Evolutionary conservation across 768 basidiomycete genomes (phyloP).

Genomic region (Basidioascus undulatus): DNA sequence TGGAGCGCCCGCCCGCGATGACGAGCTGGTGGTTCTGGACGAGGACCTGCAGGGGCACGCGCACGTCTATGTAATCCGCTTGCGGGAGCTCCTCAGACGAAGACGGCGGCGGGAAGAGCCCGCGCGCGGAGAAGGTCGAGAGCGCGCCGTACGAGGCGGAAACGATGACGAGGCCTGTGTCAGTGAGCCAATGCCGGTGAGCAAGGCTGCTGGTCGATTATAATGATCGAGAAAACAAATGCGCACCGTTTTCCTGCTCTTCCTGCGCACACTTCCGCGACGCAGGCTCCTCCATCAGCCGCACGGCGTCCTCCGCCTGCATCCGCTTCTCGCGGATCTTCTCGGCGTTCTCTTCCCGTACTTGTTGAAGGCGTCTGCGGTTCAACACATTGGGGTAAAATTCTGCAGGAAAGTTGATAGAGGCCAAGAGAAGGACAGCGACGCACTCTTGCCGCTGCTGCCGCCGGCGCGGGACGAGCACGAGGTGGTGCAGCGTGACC

Average conservation of each 20-base stretch:
- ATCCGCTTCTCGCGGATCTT: slow-evolving; percentile 36
- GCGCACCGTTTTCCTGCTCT: slow-evolving; percentile 37
- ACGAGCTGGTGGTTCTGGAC: slow-evolving; percentile 45
- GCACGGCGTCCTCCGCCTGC: slow-evolving; percentile 37
- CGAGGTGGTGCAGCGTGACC: slow-evolving; percentile 18
- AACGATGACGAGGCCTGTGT: slow-evolving; percentile 45
- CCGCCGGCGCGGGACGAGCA: slow-evolving; percentile 17
- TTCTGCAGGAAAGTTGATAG: slow-evolving; percentile 30
- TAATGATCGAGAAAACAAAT: not conserved
- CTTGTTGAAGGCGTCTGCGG: slow-evolving; percentile 30
- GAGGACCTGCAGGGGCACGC: slow-evolving; percentile 49
- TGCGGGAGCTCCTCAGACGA: too few relatives aligned
- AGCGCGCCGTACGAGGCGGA: slow-evolving; percentile 47
- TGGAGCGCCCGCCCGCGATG: slow-evolving; percentile 48
- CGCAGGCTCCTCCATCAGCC: slow-evolving; percentile 42
- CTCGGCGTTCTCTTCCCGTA: slow-evolving; percentile 36
- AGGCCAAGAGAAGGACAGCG: not conserved
- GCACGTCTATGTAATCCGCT: too few relatives aligned
- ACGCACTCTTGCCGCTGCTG: slow-evolving; percentile 15
- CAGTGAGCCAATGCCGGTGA: slow-evolving; percentile 2
- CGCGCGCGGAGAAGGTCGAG: slow-evolving; percentile 13
- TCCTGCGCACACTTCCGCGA: slow-evolving; percentile 39
- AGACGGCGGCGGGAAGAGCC: too few relatives aligned
- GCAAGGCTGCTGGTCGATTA: not conserved
- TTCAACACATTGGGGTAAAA: slow-evolving; percentile 25